phyloP scores from a whole-genome alignment of 2,329 filamentous ascomycete species.

The Cryphonectria naterciae region DNA sequence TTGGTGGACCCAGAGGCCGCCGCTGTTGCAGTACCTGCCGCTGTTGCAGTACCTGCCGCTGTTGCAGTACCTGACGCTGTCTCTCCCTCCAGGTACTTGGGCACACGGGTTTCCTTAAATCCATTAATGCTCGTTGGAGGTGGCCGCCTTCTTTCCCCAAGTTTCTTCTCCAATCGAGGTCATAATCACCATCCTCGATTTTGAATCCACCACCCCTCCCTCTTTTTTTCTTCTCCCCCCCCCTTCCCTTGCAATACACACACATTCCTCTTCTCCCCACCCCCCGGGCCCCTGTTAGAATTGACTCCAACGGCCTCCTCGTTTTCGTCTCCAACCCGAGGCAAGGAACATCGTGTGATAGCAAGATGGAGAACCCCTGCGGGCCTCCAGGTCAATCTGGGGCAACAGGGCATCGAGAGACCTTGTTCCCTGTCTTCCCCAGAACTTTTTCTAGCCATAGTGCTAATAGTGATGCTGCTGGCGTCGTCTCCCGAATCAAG shows the following conservation, averaged over 20 bases:
- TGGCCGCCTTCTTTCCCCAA: constrained; percentile 1
- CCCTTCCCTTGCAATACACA: too few species aligned
- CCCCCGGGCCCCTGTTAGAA: neutral
- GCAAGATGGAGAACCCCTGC: constrained; percentile 18
- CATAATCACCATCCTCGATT: neutral
- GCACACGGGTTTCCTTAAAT: neutral
- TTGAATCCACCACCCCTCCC: neutral
- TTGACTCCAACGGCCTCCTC: neutral
- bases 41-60: too few species aligned
- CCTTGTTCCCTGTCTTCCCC: constrained; percentile 30
- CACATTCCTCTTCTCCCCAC: too few species aligned
- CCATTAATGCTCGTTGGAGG: constrained; percentile 6
- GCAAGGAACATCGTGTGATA: constrained; percentile 23
- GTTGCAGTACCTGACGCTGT: neutral
- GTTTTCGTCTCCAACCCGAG: constrained; percentile 17
- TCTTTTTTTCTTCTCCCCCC: neutral
- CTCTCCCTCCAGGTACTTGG: neutral
- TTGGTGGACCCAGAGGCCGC: neutral
- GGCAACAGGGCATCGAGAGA: neutral
- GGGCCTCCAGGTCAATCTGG: constrained; percentile 9
- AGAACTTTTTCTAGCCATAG: constrained; percentile 13
- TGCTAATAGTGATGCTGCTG: neutral
- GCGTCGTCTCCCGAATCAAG: constrained; percentile 14
- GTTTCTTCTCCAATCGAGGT: constrained; percentile 14
- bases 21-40: neutral